Conservation (phyloP, 2,329 filamentous ascomycete species). For the Fusarium chuoi region DNA sequence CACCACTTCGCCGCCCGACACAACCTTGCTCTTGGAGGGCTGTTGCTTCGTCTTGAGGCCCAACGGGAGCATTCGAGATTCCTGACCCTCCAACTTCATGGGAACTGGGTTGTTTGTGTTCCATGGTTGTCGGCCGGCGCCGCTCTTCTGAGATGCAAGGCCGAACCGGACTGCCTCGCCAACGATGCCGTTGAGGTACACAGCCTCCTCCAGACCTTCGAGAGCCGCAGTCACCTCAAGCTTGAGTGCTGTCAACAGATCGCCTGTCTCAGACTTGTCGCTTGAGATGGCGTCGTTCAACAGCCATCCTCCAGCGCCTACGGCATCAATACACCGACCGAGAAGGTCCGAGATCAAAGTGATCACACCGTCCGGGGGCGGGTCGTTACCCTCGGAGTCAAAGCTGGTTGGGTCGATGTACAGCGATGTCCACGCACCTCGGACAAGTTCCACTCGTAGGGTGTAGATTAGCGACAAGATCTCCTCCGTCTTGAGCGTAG, state of each 20-base stretch:
- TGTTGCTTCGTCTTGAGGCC: slow-evolving; percentile 71
- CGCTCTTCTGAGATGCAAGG: slow-evolving; percentile 51
- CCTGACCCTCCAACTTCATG: slow-evolving; percentile 54
- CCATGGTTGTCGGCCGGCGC: slow-evolving; percentile 42
- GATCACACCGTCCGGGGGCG: slow-evolving; percentile 74
- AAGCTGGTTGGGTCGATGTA: slow-evolving; percentile 70
- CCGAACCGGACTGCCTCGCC: slow-evolving; percentile 74
- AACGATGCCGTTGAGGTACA: slow-evolving; percentile 71
- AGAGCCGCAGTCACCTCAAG: slow-evolving; percentile 77
- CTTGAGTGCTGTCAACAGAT: slow-evolving; percentile 73
- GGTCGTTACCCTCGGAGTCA: slow-evolving; percentile 53
- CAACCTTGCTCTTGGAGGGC: slow-evolving; percentile 67
- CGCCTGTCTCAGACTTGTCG: slow-evolving; percentile 65
- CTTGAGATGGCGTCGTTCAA: slow-evolving; percentile 66
- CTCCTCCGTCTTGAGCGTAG: slow-evolving; percentile 72
- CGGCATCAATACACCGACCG: slow-evolving; percentile 78
- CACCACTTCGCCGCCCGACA: slow-evolving; percentile 75
- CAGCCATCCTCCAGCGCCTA: slow-evolving; percentile 80
- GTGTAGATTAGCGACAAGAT: slow-evolving; percentile 77
- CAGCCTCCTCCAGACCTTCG: slow-evolving; percentile 76
- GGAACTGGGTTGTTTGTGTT: slow-evolving; percentile 57
- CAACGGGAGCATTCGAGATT: slow-evolving; percentile 71
- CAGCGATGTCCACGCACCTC: slow-evolving; percentile 79
- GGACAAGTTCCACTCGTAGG: slow-evolving; percentile 76
- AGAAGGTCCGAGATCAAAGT: slow-evolving; percentile 77